Evolutionary conservation across 2,329 filamentous ascomycete genomes (phyloP).

Genomic region (Aspergillus ochraceus): DNA sequence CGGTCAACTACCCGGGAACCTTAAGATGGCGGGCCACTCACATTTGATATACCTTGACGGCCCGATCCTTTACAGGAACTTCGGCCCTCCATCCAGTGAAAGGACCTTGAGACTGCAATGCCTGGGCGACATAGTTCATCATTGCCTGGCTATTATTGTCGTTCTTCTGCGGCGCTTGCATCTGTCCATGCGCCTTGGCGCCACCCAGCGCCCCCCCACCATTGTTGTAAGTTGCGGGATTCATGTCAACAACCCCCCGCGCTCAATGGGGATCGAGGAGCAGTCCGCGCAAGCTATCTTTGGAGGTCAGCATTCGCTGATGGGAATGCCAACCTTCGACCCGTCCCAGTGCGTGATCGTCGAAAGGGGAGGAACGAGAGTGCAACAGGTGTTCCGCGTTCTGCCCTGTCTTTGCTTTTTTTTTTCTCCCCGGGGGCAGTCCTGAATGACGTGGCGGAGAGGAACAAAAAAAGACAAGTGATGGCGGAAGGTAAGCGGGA

Average conservation of each 20-base stretch:
- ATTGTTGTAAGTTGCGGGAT: constrained; percentile 42
- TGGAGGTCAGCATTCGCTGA: constrained; percentile 40
- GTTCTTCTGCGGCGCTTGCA: constrained; percentile 31
- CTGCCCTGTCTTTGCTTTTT: neutral
- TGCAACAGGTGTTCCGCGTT: neutral
- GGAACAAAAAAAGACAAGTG: neutral
- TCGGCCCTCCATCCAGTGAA: constrained; percentile 48
- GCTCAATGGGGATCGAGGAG: constrained; percentile 37
- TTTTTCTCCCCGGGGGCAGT: neutral
- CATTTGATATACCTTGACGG: constrained; percentile 46
- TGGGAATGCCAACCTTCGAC: constrained; percentile 12
- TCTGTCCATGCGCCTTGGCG: constrained; percentile 33
- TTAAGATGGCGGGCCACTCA: constrained; percentile 26
- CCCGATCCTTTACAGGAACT: constrained; percentile 41
- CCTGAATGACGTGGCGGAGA: neutral
- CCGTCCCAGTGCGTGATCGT: constrained; percentile 5
- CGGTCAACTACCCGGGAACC: neutral
- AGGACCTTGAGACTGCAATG: constrained; percentile 42
- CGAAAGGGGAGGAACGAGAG: neutral
- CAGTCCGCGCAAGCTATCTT: constrained; percentile 30
- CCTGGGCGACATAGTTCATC: constrained; percentile 39
- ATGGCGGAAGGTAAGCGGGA: neutral
- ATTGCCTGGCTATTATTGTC: constrained; percentile 32
- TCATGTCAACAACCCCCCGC: constrained; percentile 41
- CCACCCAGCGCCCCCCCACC: constrained; percentile 24